Conservation (phyloP, 2,329 filamentous ascomycete species). For the Thielaviopsis cerberus region DNA sequence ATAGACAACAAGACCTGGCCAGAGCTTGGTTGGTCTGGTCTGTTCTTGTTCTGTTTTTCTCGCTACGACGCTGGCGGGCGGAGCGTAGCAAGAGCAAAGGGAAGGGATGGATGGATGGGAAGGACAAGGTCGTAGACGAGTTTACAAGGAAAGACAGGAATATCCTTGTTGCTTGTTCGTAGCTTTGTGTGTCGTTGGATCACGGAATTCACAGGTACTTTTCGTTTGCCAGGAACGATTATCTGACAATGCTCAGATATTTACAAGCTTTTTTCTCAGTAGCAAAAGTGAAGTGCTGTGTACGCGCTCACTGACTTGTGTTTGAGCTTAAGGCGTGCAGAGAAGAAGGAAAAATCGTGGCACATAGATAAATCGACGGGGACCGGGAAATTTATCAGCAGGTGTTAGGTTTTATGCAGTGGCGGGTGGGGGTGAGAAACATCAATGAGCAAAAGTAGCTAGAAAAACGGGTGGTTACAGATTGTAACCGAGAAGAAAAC, state of each 20-base stretch:
- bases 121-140: not conserved
- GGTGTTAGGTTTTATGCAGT: not conserved
- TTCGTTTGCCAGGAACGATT: not conserved
- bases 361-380: not conserved
- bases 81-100: not conserved
- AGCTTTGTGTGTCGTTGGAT: not conserved
- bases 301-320: too few relatives aligned
- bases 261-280: too few relatives aligned
- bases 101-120: not conserved
- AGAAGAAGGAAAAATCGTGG: not conserved
- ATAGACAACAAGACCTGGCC: not conserved
- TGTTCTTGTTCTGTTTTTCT: not conserved
- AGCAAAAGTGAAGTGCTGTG: too few relatives aligned
- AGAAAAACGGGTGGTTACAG: not conserved
- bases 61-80: not conserved
- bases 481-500: not conserved
- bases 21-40: not conserved
- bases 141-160: not conserved
- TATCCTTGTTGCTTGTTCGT: not conserved
- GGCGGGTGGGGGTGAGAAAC: not conserved
- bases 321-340: too few relatives aligned
- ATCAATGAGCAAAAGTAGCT: not conserved
- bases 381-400: not conserved
- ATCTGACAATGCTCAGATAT: too few relatives aligned
- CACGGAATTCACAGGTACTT: not conserved